Conservation (phyloP, 176 grass and related monocot species). For the Oryza brachyantha region DNA sequence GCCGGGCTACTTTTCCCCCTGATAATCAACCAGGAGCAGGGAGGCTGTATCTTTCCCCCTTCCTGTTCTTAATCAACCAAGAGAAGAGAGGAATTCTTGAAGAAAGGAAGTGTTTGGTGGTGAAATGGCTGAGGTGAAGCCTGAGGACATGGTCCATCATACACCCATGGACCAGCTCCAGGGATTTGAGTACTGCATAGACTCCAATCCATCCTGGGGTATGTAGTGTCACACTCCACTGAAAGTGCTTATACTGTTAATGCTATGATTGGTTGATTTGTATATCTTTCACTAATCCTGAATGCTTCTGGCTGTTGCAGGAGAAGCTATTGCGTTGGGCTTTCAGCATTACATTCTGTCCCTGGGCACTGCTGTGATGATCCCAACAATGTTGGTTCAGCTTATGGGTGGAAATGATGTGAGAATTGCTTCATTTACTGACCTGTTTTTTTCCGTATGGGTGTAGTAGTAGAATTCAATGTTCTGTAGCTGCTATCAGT, state of each 20-base stretch:
- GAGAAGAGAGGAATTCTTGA: background rate
- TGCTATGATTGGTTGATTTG: background rate
- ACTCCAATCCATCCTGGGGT: slow-evolving; percentile 97
- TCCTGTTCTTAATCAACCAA: background rate
- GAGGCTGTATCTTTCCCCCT: background rate
- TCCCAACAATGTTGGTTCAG: slow-evolving; percentile 79
- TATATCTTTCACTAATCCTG: background rate
- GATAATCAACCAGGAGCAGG: background rate
- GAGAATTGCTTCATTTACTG: slow-evolving; percentile 22
- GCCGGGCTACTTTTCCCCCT: background rate
- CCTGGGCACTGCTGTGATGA: slow-evolving; percentile 84
- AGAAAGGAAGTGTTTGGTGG: background rate
- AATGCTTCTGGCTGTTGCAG: slow-evolving; percentile 35
- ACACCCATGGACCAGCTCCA: slow-evolving; percentile 91
- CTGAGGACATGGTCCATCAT: slow-evolving; percentile 68
- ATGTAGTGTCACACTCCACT: background rate
- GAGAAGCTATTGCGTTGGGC: slow-evolving; percentile 66
- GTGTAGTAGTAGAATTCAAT: background rate
- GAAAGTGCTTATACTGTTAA: background rate
- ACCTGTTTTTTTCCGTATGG: background rate
- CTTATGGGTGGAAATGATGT: slow-evolving; percentile 93
- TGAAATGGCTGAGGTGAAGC: slow-evolving; percentile 76
- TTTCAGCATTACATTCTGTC: slow-evolving; percentile 94
- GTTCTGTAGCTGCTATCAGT: background rate
- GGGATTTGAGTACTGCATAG: slow-evolving; percentile 96